These are phyloP conservation scores for Paecilomyces formosus DNA, from an alignment of 2,329 filamentous ascomycete genomes.

Conservation along the genomic window DNA sequence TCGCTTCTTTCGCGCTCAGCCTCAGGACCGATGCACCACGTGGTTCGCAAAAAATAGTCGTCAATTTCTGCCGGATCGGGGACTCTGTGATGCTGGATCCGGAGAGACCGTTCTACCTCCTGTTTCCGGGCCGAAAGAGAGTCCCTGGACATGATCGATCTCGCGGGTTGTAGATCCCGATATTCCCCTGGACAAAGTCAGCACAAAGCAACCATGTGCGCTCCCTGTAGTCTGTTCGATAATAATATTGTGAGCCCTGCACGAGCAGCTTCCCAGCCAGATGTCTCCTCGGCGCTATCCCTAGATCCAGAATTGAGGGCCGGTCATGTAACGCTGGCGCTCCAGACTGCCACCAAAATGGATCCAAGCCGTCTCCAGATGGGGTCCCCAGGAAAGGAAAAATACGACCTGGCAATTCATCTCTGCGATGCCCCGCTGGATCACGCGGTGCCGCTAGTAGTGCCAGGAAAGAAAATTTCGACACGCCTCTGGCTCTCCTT, in stretches of 20 bases:
- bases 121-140: background rate
- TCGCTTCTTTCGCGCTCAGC: background rate
- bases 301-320: background rate
- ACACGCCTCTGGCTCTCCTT: background rate
- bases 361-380: background rate
- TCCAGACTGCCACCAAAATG: background rate
- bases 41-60: background rate
- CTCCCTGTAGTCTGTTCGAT: background rate
- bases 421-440: background rate
- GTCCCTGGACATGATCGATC: background rate
- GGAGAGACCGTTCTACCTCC: background rate
- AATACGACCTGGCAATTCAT: background rate
- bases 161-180: background rate
- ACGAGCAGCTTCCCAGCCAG: no score
- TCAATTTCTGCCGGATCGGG: background rate
- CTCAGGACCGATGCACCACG: background rate
- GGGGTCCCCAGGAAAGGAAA: background rate
- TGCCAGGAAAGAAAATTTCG: background rate
- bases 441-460: background rate
- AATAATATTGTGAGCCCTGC: background rate
- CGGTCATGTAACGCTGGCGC: background rate
- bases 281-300: background rate
- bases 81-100: background rate
- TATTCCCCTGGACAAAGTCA: background rate
- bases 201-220: background rate